Percentiles rank a stretch among this genome's conserved stretches.
Conservation (phyloP, 176 grass and related monocot species). For the Zea mays region Zm-B73-REFERENCE-NAM-5.0 NC_050103.1:138927001-138927500, state of each 20-base stretch:
- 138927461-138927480: constrained; percentile 78
- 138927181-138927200: constrained; percentile 33
- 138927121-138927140: neutral
- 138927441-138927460: constrained; percentile 97
- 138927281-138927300: neutral
- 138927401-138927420: constrained; percentile 62
- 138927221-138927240: neutral
- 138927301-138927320: too few relatives aligned
- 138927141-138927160: neutral
- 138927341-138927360: too few relatives aligned
- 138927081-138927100: constrained; percentile 52
- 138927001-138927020: too few relatives aligned
- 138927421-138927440: constrained; percentile 83
- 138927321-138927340: too few relatives aligned
- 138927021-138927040: too few relatives aligned
- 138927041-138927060: constrained; percentile 27
- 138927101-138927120: neutral
- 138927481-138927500: constrained; percentile 77
- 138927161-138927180: neutral
- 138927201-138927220: constrained; percentile 49
- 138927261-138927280: constrained; percentile 22
- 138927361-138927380: too few relatives aligned
- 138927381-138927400: neutral
- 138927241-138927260: neutral
- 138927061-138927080: constrained; percentile 61